Evolutionary conservation across 257 asterid genomes (phyloP), one percentile per base, ranked within the genome.

Genomic region (Rauvolfia tetraphylla): DNA sequence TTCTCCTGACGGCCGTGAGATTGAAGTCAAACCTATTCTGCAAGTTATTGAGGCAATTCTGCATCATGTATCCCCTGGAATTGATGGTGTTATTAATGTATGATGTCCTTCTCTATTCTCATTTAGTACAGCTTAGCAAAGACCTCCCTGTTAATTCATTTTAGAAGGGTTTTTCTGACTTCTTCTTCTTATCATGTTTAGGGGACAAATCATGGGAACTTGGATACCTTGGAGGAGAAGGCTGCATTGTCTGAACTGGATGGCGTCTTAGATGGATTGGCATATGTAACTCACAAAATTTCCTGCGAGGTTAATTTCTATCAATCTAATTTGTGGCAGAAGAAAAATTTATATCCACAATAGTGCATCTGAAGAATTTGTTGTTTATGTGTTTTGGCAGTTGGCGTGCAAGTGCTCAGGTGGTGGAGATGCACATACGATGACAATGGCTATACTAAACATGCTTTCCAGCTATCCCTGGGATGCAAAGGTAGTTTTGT

Each of bases 401-500:
- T 71, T 93, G 63, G 76, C 90, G 4, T 87, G 87, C 93, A 91
- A 81, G 83, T 88, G 92, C 78, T 78, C 91, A 0, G 91, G 92
- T 11, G 92, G 87, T 68, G 90, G 85, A 29, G 91, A 90, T 62
- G 85, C 81, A 18, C 93, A 93, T 48, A 75, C 83, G 46, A 79
- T 84, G 39, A 75, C 96, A 31, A 73, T 89, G 84, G 88, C 88
- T 49, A 85, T 91, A 38, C 87, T 93, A 68, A 83, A 73, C 73
- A 53, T 81, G 79, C 87, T 93, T 9, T 85, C 97, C 12, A 80
- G 79, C 88, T 87, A 91, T 79, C 34, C 84, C 15, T 93, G 97
- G 97, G 96, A 87, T 48, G 96, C 95, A 25, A 93, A 93, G 81
- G 87, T 88, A 0, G 95, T 85, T 44, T 25, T 90, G 72, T 83